Evolutionary conservation across 2,329 filamentous ascomycete genomes (phyloP).

Genomic region (Pseudovirgaria hyperparasitica): DNA sequence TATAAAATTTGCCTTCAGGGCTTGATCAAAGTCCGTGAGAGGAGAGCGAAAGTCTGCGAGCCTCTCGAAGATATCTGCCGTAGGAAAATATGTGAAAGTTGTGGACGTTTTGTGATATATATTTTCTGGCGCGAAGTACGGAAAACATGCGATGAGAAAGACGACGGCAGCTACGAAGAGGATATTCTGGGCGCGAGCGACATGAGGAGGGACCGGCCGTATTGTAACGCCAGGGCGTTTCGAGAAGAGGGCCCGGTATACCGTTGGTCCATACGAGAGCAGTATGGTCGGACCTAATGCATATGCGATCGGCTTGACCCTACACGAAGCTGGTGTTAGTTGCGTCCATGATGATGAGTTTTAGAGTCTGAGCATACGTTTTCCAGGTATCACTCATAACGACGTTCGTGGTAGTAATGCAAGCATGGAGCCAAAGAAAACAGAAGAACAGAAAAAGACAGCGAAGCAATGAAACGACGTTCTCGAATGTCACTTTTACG

Average conservation of each 20-base stretch:
- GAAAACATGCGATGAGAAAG: conserved; percentile 50
- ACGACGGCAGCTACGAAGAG: conserved; percentile 42
- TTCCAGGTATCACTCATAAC: too few species aligned
- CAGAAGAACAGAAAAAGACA: too few species aligned
- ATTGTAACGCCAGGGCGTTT: conserved; percentile 36
- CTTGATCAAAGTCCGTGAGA: conserved; percentile 48
- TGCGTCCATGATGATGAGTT: too few species aligned
- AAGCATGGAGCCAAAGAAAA: too few species aligned
- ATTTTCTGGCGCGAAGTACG: conserved; percentile 62
- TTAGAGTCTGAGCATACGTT: too few species aligned
- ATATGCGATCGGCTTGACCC: too few species aligned
- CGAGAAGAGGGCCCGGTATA: conserved; percentile 17
- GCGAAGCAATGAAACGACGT: too few species aligned
- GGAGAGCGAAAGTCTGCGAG: conserved; percentile 44
- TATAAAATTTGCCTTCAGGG: conserved; percentile 53
- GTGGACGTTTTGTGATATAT: conserved; percentile 71
- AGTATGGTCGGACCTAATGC: too few species aligned
- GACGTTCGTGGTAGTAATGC: too few species aligned
- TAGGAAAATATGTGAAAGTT: conserved; percentile 76
- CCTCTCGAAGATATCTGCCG: conserved; percentile 68
- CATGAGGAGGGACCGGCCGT: conserved; percentile 41
- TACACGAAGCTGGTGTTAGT: too few species aligned
- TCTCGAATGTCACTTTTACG: too few species aligned
- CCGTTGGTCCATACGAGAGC: too few species aligned
- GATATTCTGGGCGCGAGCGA: conserved; percentile 46